A percentile compares a stretch with the other conserved stretches of the same genome.
Conservation (phyloP, 768 basidiomycete species). For the Suillus luteus region DNA sequence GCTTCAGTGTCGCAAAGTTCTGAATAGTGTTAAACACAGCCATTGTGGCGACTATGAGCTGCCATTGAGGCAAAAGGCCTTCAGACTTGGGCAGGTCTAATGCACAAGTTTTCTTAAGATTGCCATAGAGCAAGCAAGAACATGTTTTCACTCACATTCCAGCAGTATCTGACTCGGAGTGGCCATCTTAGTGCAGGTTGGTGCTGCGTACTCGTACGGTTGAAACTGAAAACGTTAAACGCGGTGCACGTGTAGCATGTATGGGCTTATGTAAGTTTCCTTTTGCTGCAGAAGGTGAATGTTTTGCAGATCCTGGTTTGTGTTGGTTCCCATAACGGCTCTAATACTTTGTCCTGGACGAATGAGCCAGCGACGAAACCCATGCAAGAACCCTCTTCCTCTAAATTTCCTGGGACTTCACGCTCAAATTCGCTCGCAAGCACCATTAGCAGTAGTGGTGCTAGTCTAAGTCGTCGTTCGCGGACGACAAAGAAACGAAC, state of each 20-base stretch:
- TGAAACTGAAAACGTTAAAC: conserved; percentile 18
- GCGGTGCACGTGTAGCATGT: neutral
- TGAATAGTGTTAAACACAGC: conserved; percentile 87
- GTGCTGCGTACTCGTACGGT: neutral
- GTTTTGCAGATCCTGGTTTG: conserved; percentile 21
- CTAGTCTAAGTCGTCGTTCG: conserved; percentile 52
- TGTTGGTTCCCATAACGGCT: conserved; percentile 15
- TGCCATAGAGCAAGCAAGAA: neutral
- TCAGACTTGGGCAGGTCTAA: conserved; percentile 63
- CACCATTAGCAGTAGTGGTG: conserved; percentile 49
- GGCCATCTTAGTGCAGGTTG: conserved; percentile 3
- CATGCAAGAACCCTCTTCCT: conserved; percentile 35
- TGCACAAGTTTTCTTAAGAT: conserved; percentile 8
- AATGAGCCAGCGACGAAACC: conserved; percentile 24
- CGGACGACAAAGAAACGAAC: conserved; percentile 54
- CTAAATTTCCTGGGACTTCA: conserved; percentile 31
- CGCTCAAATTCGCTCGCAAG: conserved; percentile 37
- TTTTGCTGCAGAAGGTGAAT: conserved; percentile 17
- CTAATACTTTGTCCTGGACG: conserved; percentile 24
- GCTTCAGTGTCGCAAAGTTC: conserved; percentile 74
- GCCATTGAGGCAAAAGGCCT: conserved; percentile 87
- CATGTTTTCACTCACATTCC: conserved; percentile 22
- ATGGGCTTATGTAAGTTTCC: conserved; percentile 32
- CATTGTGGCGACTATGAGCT: conserved; percentile 74
- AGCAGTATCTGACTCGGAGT: conserved; percentile 22